Evolutionary conservation across 257 asterid genomes (phyloP).

Genomic region (Paraleonurus japonicus): DNA sequence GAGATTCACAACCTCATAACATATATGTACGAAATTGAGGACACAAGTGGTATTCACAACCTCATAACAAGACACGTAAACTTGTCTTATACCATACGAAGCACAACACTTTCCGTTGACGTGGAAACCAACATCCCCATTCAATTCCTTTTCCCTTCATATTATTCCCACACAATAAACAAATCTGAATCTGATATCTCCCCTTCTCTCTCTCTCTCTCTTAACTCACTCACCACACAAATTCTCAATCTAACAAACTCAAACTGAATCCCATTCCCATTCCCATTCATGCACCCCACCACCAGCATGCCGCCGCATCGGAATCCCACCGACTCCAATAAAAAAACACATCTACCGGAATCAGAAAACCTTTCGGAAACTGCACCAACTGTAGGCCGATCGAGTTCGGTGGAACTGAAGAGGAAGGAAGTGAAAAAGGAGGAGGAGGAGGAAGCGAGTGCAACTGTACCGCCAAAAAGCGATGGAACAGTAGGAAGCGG

Average conservation of each 20-base stretch:
- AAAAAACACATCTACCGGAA: neutral
- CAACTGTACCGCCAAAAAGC: neutral
- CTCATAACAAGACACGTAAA: constrained; percentile 48
- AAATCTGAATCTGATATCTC: neutral
- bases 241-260: neutral
- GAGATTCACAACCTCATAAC: too few relatives aligned
- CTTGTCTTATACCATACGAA: constrained; percentile 57
- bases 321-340: neutral
- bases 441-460: too few relatives aligned
- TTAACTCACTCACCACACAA: too few relatives aligned
- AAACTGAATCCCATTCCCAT: neutral
- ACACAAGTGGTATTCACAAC: constrained; percentile 26
- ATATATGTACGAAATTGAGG: too few relatives aligned
- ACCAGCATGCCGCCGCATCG: constrained; percentile 14
- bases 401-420: neutral
- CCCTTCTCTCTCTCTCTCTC: neutral
- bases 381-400: neutral
- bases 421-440: neutral
- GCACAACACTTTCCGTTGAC: constrained; percentile 32
- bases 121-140: constrained; percentile 58
- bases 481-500: constrained; percentile 19
- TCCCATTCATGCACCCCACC: neutral
- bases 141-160: constrained; percentile 28
- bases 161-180: neutral
- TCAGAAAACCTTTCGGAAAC: neutral